These are phyloP conservation scores for Stephania yunnanensis DNA, from an alignment of 164 flowering plant genomes.

Conservation along the genomic window DNA sequence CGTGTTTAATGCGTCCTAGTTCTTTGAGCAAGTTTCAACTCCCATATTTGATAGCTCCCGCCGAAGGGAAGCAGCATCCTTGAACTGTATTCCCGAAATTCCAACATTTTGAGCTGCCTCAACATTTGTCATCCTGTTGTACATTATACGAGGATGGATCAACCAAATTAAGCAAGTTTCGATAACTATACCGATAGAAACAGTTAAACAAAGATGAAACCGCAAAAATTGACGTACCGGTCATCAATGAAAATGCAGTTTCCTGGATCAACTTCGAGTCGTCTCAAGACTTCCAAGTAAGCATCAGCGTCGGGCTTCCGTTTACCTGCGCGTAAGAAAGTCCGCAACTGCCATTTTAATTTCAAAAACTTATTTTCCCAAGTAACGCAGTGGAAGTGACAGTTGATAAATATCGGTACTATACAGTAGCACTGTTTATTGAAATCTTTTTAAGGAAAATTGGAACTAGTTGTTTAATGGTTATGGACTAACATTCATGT, in stretches of 20 bases:
- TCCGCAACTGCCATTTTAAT: background rate
- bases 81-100: constrained; percentile 67
- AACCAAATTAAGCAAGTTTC: background rate
- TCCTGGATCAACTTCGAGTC: constrained; percentile 55
- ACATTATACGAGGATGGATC: constrained; percentile 5
- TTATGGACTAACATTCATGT: no score
- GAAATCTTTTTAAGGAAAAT: no score
- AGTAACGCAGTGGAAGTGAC: no score
- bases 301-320: constrained; percentile 68
- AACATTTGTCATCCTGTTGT: constrained; percentile 50
- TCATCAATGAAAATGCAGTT: constrained; percentile 74
- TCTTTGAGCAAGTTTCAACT: constrained; percentile 22
- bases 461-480: no score
- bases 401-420: no score
- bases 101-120: constrained; percentile 68
- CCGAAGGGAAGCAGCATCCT: constrained; percentile 45
- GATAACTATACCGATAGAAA: background rate
- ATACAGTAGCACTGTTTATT: no score
- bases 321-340: constrained; percentile 46
- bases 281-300: constrained; percentile 44
- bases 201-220: background rate
- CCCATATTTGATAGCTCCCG: constrained; percentile 49
- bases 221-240: constrained; percentile 36
- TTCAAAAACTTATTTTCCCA: no score
- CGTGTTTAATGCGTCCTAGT: constrained; percentile 6